phyloP scores from a whole-genome alignment of 495 filamentous ascomycete species.

The Aspergillus bridgeri region DNA sequence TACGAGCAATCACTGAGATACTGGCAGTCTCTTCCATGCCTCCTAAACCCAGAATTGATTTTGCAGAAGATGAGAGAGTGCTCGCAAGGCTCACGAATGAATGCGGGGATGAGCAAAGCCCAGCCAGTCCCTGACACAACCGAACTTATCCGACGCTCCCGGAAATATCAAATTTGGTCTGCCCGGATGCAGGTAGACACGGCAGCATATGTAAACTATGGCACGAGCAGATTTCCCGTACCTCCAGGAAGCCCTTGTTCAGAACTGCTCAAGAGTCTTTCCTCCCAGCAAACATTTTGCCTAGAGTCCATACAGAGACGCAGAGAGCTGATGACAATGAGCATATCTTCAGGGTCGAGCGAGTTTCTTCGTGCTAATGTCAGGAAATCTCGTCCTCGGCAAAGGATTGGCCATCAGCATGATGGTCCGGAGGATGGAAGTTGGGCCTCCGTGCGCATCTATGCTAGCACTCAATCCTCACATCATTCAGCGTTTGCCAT shows the following conservation, averaged over 20 bases:
- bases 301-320: background rate
- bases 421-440: background rate
- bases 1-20: background rate
- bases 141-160: constrained; percentile 2
- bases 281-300: constrained; percentile 17
- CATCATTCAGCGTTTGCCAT: background rate
- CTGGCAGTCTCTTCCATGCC: constrained; percentile 18
- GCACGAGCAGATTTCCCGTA: constrained; percentile 20
- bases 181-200: constrained; percentile 35
- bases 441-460: background rate
- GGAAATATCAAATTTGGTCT: constrained; percentile 36
- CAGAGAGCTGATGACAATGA: background rate
- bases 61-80: background rate
- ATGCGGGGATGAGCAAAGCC: background rate
- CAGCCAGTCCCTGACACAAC: background rate
- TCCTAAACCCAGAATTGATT: background rate
- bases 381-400: background rate
- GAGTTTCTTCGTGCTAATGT: background rate
- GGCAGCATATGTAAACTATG: constrained; percentile 3
- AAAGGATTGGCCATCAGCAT: background rate
- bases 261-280: constrained; percentile 25
- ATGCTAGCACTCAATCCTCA: background rate
- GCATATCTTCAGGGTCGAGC: background rate
- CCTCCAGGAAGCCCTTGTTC: constrained; percentile 40
- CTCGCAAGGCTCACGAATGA: background rate